Base-by-base conservation (phyloP, 345 rosid species). In the Boechera retrofracta region DNA sequence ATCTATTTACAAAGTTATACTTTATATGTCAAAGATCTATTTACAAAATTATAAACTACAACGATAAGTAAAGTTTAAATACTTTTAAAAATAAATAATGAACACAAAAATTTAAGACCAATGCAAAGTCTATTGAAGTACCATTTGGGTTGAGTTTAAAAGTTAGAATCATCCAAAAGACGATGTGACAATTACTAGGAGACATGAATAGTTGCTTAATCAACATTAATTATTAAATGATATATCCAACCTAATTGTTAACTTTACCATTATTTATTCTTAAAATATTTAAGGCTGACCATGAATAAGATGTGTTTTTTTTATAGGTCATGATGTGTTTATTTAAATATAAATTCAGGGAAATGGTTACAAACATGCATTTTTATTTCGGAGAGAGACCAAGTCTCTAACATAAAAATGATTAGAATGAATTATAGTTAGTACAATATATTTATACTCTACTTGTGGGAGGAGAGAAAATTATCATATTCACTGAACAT, bases 121-220 rank as follows among this genome's bases (percentile, higher is more conserved):
- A 49, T 67, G 45, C 16, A 32, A 9, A 59, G 48, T 31, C 47
- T 68, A 4, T 18, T 49, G 62, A 72, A 71, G 77, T 78, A 21
- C 36, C 73, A 65, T 57, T 38, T 65, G 73, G 77, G 81, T 78
- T 78, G 58, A 78, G 77, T 21, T 77, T 49, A 44, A 63, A 62
- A 42, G 4, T 5, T 47, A 63, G 79, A 65, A 64, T 71, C 60
- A 47, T 64, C 62, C 10, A 48, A 71, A 11, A 39, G 13, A 6
- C 21, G 62, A 71, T 77, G 81, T 77, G 81, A 72, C 81, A 58
- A 58, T 58, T 78, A 65, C 68, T 57, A 78, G 16, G 41, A 57
- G 81, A 72, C 77, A 78, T 76, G 41, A 56, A 56, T 5, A 63
- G 49, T 63, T 70, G 65, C 49, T 44, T 77, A 62, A 70, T 70